phyloP scores from a whole-genome alignment of 2,329 filamentous ascomycete genomes.

The Diaporthe australafricana region DNA sequence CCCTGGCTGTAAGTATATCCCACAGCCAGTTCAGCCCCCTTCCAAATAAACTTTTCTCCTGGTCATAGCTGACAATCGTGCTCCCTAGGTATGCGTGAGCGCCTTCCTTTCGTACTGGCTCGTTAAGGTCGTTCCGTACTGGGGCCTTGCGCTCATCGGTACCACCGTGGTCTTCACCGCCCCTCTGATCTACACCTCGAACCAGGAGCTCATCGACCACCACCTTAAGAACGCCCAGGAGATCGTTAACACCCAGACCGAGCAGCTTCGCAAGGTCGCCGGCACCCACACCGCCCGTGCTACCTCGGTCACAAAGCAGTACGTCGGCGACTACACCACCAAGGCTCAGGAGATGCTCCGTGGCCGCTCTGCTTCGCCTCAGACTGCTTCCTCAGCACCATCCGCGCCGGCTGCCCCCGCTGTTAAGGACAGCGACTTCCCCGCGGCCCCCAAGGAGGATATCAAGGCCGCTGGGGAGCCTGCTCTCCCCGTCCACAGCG shows the following conservation, averaged over 20 bases:
- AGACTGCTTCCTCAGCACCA: conserved; percentile 52
- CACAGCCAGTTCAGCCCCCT: background rate
- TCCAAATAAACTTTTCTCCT: conserved; percentile 27
- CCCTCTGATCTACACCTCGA: conserved; percentile 73
- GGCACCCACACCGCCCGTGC: conserved; percentile 74
- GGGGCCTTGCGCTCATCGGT: conserved; percentile 72
- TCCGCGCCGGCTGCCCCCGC: conserved; percentile 42
- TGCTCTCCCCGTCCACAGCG: conserved; percentile 35
- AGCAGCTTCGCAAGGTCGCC: conserved; percentile 70
- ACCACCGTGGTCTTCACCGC: conserved; percentile 71
- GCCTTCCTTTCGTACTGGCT: conserved; percentile 76
- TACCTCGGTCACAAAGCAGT: conserved; percentile 73
- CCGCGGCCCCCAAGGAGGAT: conserved; percentile 55
- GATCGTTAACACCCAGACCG: conserved; percentile 71
- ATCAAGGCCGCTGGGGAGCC: conserved; percentile 43
- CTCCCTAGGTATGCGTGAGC: conserved; percentile 64
- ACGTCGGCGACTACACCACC: conserved; percentile 74
- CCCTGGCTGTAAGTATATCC: conserved; percentile 64
- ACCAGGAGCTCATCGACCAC: conserved; percentile 77
- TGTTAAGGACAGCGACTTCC: conserved; percentile 62
- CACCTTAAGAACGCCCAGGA: conserved; percentile 69
- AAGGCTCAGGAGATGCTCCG: conserved; percentile 75
- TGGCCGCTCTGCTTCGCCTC: conserved; percentile 57
- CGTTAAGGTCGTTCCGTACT: conserved; percentile 77
- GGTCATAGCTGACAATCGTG: conserved; percentile 29